Evolutionary conservation across 768 basidiomycete genomes (phyloP).

Genomic region (Trametes elegans): DNA sequence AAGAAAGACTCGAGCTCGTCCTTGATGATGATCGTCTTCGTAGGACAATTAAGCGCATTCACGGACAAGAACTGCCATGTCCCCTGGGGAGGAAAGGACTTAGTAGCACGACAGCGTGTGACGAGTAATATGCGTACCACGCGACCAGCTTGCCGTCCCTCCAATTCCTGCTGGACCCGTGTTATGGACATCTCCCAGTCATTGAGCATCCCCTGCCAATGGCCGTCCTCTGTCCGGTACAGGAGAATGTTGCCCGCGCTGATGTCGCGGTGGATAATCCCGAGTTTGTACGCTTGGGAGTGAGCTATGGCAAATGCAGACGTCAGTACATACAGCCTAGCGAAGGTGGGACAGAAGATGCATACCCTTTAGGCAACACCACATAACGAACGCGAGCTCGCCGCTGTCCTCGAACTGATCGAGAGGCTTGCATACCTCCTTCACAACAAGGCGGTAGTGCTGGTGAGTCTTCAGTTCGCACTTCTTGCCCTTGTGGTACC

Average conservation of each 20-base stretch:
- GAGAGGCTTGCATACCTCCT: slow-evolving; percentile 1
- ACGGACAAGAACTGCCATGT: slow-evolving; percentile 14
- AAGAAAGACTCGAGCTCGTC: slow-evolving; percentile 15
- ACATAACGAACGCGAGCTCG: not conserved
- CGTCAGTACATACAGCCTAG: not conserved
- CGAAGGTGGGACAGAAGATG: not conserved
- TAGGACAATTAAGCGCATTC: not conserved
- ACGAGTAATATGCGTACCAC: not conserved
- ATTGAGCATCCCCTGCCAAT: not conserved
- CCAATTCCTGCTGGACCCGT: not conserved
- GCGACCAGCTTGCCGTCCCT: slow-evolving; percentile 4
- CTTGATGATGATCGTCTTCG: not conserved
- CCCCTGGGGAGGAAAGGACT: not conserved
- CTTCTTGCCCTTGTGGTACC: not conserved
- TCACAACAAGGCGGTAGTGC: slow-evolving; percentile 13
- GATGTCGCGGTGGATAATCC: slow-evolving; percentile 9
- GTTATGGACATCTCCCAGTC: slow-evolving; percentile 13
- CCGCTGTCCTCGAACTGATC: not conserved
- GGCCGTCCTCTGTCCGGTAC: not conserved
- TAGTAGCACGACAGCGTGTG: not conserved
- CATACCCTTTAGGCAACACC: not conserved
- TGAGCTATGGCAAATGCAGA: not conserved
- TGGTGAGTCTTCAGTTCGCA: slow-evolving; percentile 3
- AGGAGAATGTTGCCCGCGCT: slow-evolving; percentile 12
- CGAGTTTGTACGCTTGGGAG: not conserved